Evolutionary conservation across 192 early-diverging fungal species (phyloP).

Genomic region (Geosiphon pyriformis): DNA sequence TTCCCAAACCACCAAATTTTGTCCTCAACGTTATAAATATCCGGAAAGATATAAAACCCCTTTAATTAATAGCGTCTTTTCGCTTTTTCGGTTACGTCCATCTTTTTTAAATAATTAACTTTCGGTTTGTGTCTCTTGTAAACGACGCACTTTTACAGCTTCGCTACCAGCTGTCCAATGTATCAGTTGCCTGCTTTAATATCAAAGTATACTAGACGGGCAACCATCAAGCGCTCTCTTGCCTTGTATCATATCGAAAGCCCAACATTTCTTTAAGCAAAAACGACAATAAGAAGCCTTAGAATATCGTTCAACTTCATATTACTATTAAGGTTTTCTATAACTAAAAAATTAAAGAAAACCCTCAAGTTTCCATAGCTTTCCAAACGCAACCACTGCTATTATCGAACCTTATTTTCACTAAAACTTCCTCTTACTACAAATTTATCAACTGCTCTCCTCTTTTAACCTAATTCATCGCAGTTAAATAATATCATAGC

Average conservation of each 20-base stretch:
- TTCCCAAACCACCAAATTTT: no score
- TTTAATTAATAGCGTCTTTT: no score
- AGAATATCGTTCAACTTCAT: background rate
- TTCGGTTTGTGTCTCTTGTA: background rate
- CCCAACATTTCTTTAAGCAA: conserved; percentile 10
- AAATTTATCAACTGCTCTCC: no score
- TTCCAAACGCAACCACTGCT: background rate
- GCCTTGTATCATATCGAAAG: conserved; percentile 26
- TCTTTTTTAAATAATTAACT: no score
- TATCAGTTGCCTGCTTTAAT: conserved; percentile 17
- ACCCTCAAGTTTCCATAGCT: background rate
- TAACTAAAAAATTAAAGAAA: no score
- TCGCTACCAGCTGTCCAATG: conserved; percentile 11
- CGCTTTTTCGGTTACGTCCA: no score
- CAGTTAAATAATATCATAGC: no score
- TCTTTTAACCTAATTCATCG: no score
- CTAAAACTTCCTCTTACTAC: background rate
- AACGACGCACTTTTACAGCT: background rate
- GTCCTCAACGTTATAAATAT: no score
- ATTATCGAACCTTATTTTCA: background rate
- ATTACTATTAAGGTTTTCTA: no score
- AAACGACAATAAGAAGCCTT: background rate
- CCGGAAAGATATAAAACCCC: no score
- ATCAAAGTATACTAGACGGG: conserved; percentile 21
- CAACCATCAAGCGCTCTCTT: conserved; percentile 20